Conservation (phyloP, 2,329 filamentous ascomycete species). For the Parascedosporium putredinis region DNA sequence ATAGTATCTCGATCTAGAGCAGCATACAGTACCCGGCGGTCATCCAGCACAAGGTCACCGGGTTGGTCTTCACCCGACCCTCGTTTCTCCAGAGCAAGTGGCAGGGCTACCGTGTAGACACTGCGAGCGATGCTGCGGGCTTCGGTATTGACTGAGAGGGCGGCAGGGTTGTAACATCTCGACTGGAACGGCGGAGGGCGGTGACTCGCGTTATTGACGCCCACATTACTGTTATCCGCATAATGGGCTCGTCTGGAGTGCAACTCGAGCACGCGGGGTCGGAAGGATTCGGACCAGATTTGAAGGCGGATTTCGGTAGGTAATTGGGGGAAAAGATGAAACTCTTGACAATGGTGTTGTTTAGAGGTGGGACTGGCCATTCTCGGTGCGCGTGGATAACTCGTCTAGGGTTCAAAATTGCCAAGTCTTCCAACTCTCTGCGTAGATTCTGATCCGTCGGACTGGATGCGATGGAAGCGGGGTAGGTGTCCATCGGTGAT, state of each 20-base stretch:
- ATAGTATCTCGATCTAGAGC: slow-evolving; percentile 3
- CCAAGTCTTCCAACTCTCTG: no score
- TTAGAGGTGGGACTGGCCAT: no score
- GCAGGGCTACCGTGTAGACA: neutral
- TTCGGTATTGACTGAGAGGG: neutral
- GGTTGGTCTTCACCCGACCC: neutral
- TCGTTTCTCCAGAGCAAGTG: neutral
- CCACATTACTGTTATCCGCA: neutral
- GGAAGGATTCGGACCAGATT: slow-evolving; percentile 4
- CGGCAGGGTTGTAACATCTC: neutral
- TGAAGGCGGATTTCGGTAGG: slow-evolving; percentile 3
- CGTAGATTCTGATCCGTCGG: no score
- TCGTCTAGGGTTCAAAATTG: no score
- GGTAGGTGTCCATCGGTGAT: no score
- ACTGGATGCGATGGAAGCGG: no score
- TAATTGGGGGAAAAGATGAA: slow-evolving; percentile 1
- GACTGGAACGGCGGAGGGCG: slow-evolving; percentile 2
- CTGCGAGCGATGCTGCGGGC: neutral
- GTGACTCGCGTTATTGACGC: neutral
- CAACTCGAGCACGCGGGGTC: slow-evolving; percentile 3
- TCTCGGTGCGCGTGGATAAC: no score
- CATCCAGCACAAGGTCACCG: neutral
- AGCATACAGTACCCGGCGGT: neutral
- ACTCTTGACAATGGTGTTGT: no score
- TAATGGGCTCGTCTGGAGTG: slow-evolving; percentile 1